Base-by-base conservation (phyloP, 805 yeast species). In the Starmerella floris region DNA sequence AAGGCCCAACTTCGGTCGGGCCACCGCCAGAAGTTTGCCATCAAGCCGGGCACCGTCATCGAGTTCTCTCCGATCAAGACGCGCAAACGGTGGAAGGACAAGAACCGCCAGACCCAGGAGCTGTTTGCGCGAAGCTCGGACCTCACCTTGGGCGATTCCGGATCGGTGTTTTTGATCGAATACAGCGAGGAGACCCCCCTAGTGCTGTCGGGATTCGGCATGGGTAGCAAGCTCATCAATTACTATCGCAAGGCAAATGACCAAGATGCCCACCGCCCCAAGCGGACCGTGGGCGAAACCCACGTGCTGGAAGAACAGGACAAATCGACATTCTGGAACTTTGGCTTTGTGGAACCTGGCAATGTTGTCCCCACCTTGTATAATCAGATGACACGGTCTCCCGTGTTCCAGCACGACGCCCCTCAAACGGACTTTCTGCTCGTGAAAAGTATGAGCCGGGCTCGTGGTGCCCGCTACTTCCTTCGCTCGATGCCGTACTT, bases 251-350 rank as follows among this genome's bases (percentile, higher is more conserved):
- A 88, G 58, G 75, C 73, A 46, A 68, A 68, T 45, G 84, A 79
- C 15, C 85, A 82, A 39, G 98, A 91, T 59, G 72, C 74, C 3
- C 69, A 81, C 4, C 73, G 97, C 46, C 97, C 97, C 0, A 88
- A 87, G 55, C 67, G 85, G 23, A 73, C 83, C 1, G 70, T 85
- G 33, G 98, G 98, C 35, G 98, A 91, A 59, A 91, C 97, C 0
- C 91, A 83, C 62, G 95, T 91, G 2, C 66, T 91, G 30, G 96
- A 95, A n/a, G 83, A 83, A 1, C 95, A 87, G 58, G 98, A 91
- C 62, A 72, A 93, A 54, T 83, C 95, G 6, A 96, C 98, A 11
- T 91, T 91, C 59, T 91, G 98, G 97, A 91, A 87, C 60, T 91
- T 85, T 65, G 98, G 98, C 1, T 83, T 81, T 63, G 97, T 91